Base-by-base conservation (phyloP, 2,329 filamentous ascomycete genomes). In the Trichoderma koningiopsis region DNA sequence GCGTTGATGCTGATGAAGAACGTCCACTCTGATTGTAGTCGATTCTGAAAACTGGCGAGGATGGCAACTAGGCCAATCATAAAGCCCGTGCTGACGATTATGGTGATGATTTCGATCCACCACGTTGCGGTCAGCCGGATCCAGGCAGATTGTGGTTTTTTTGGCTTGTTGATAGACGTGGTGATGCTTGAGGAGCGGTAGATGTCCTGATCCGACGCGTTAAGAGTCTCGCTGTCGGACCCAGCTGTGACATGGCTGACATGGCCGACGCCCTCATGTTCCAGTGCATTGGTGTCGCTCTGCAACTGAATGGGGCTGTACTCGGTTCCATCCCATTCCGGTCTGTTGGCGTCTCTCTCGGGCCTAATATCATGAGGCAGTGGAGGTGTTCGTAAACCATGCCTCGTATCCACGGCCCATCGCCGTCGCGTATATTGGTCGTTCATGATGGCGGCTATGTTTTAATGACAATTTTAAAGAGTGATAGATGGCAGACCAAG, bases 1-100 rank as follows among this genome's bases (percentile, higher is more conserved):
- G 60, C 47, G 43, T 52, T 63, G 43, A 63, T 14, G 13, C 47
- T 53, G 47, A 63, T 63, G 31, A 63, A 63, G 29, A 63, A 63
- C 13, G 60, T 7, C 47, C 29, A 49, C 19, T 53, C 47, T 16
- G 27, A 31, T 27, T 27, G 16, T 14, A 55, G 52, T 13, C 52
- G 22, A 7, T 55, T 19, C 52, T 61, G 37, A 22, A 53, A 63
- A 16, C 22, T 14, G 5, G 31, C 31, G n/a, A 63, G 60, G 14
- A 63, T 52, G 31, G n/a, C 49, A 6, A 63, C 16, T 4, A 63
- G 47, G n/a, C 19, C 29, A 22, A 7, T 47, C 60, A 63, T 63
- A 6, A 47, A 63, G 19, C n/a, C 60, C 22, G 35, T 35, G 47
- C 47, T 63, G 47, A 13, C 14, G 60, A 13, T n/a, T 16, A 63